phyloP scores from a whole-genome alignment of 371 early-diverging fungal genomes.

The Mucor sp. region DNA sequence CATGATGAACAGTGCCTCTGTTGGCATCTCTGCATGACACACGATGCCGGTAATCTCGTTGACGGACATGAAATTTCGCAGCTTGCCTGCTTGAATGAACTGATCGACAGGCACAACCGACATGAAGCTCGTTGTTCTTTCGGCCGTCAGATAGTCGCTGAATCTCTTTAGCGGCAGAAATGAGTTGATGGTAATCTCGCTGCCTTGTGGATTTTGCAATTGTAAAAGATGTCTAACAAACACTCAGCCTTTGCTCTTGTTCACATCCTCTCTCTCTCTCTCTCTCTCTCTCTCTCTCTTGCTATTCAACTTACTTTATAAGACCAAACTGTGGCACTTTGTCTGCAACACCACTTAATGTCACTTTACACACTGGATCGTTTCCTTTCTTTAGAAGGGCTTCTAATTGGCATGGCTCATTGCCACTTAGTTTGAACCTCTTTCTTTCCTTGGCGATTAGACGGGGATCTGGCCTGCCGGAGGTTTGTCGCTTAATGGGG shows the following conservation, averaged over 20 bases:
- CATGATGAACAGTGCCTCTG: conserved; percentile 10
- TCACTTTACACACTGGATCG: not conserved
- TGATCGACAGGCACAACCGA: not conserved
- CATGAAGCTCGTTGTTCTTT: conserved; percentile 3
- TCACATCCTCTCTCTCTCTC: too few species aligned
- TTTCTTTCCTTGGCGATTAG: not conserved
- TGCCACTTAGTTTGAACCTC: not conserved
- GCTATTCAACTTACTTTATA: not conserved
- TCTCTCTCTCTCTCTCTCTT: too few species aligned
- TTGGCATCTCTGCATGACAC: not conserved
- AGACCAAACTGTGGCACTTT: not conserved
- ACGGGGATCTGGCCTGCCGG: conserved; percentile 2
- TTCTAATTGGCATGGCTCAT: not conserved
- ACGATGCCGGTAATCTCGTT: conserved; percentile 19
- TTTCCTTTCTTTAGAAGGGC: not conserved
- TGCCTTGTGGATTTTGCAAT: not conserved
- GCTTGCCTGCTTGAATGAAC: conserved; percentile 14
- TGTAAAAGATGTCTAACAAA: not conserved
- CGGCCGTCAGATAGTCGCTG: not conserved
- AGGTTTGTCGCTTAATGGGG: not conserved
- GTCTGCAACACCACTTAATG: not conserved
- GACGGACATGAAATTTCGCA: conserved; percentile 18
- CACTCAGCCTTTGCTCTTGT: too few species aligned
- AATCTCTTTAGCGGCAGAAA: conserved; percentile 6
- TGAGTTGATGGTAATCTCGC: not conserved